Evolutionary conservation across 352 stramenopile species (phyloP), one percentile per base, ranked within the genome.

Genomic region (Phytophthora pseudosyringae): DNA sequence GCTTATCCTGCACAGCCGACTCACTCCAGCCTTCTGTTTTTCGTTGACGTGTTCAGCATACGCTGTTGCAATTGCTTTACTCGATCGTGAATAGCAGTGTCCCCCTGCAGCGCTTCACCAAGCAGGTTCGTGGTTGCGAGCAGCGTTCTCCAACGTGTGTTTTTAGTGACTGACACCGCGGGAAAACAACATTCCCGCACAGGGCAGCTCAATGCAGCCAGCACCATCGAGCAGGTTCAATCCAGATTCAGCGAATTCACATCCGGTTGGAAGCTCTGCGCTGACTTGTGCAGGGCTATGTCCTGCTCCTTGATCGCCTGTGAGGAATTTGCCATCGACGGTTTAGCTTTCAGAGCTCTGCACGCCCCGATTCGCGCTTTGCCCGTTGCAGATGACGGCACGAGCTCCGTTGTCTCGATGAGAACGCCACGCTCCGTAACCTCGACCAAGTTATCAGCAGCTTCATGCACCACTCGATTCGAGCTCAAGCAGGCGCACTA

Each of bases 241-340:
- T 40, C 15, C 2, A 43, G 61, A 39, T 85, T 88, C 51, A 84
- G 79, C 47, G 59, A 76, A 45, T 88, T 81, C 65, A 88, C 79
- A 0, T 78, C 75, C 3, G 64, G 75, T 2, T 84, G 71, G 72
- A 81, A 78, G 40, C 38, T 84, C 12, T 86, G 75, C 28, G 47
- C 66, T 7, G 58, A 71, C 7, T 51, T 83, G 12, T 45, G 48
- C 15, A 39, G 58, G 13, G 32, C 73, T 16, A 35, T 83, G 11
- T 54, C 40, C 28, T 70, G 40, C 12, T 56, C 57, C 8, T 66
- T 69, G 12, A 26, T 44, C 2, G 9, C 54, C 5, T 47, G 13
- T 7, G 25, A 65, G 3, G 71, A 80, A 59, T 71, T 70, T 32
- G 29, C 38, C 8, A 43, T 43, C 3, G 57, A 64, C 1, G 25